Conservation (phyloP, 1,139 yeast species). For the Nadsonia commutata region DNA sequence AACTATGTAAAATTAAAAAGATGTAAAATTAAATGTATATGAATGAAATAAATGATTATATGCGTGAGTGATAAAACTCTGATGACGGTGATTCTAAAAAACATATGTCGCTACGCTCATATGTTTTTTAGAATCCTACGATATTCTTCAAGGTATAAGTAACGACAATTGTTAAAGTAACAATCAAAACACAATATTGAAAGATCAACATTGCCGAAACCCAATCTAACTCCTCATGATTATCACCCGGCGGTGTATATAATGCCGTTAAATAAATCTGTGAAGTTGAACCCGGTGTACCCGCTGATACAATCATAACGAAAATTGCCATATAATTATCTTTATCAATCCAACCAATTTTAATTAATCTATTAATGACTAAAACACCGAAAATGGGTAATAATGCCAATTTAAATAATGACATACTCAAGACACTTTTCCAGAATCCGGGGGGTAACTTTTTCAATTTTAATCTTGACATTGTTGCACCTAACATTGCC, state of each 20-base stretch:
- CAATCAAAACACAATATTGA: slow-evolving; percentile 47
- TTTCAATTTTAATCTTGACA: slow-evolving; percentile 52
- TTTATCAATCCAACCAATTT: slow-evolving; percentile 33
- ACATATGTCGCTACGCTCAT: too few species aligned
- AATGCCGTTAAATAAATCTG: slow-evolving; percentile 75
- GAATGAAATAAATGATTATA: too few species aligned
- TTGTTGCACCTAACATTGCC: slow-evolving; percentile 69
- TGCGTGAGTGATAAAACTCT: too few species aligned
- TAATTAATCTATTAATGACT: slow-evolving; percentile 35
- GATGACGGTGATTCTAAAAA: too few species aligned
- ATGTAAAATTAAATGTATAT: too few species aligned
- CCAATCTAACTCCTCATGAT: slow-evolving; percentile 66
- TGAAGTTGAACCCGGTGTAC: slow-evolving; percentile 78
- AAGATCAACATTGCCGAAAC: slow-evolving; percentile 56
- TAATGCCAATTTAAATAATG: slow-evolving; percentile 33
- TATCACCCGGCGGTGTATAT: slow-evolving; percentile 43
- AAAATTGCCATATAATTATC: slow-evolving; percentile 49
- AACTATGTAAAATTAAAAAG: too few species aligned
- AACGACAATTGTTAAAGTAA: slow-evolving; percentile 41
- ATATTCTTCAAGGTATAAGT: slow-evolving; percentile 25
- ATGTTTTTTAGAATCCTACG: slow-evolving; percentile 11
- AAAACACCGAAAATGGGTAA: slow-evolving; percentile 51
- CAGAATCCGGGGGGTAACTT: slow-evolving; percentile 57
- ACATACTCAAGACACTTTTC: slow-evolving; percentile 37
- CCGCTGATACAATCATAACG: slow-evolving; percentile 60